Evolutionary conservation across 2,329 filamentous ascomycete genomes (phyloP).

Genomic region (Cladosporium sp.): DNA sequence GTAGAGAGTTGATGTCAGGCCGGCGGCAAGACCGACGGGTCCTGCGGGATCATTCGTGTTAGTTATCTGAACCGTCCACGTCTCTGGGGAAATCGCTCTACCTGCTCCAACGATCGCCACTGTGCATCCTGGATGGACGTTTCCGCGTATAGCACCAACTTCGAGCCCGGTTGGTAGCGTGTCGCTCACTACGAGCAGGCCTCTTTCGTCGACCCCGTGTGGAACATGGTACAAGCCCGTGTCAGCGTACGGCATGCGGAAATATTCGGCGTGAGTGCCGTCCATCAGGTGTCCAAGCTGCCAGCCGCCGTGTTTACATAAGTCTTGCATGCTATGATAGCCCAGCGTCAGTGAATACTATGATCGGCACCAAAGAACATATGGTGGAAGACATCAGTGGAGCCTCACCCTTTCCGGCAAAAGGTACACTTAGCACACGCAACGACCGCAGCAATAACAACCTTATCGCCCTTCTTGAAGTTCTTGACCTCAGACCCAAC

Average conservation of each 20-base stretch:
- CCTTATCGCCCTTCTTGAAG: constrained; percentile 46
- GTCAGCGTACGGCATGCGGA: constrained; percentile 47
- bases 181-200: constrained; percentile 49
- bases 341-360: background rate
- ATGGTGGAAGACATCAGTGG: background rate
- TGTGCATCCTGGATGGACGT: constrained; percentile 46
- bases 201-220: constrained; percentile 35
- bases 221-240: constrained; percentile 44
- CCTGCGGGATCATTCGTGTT: constrained; percentile 31
- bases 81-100: background rate
- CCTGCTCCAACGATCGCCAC: constrained; percentile 49
- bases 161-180: constrained; percentile 53
- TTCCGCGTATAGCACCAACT: constrained; percentile 47
- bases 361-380: background rate
- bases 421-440: constrained; percentile 47
- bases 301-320: constrained; percentile 51
- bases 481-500: constrained; percentile 41
- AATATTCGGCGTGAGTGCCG: constrained; percentile 53
- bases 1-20: constrained; percentile 52
- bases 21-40: constrained; percentile 49
- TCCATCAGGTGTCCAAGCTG: constrained; percentile 48
- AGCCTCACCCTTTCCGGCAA: constrained; percentile 32
- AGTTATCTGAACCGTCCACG: background rate
- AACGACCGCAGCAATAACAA: constrained; percentile 41
- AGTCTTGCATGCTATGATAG: constrained; percentile 43